Percentiles rank a stretch among this genome's conserved stretches.
Conservation (phyloP, 257 asterid species). For the Penstemon davidsonii region DNA sequence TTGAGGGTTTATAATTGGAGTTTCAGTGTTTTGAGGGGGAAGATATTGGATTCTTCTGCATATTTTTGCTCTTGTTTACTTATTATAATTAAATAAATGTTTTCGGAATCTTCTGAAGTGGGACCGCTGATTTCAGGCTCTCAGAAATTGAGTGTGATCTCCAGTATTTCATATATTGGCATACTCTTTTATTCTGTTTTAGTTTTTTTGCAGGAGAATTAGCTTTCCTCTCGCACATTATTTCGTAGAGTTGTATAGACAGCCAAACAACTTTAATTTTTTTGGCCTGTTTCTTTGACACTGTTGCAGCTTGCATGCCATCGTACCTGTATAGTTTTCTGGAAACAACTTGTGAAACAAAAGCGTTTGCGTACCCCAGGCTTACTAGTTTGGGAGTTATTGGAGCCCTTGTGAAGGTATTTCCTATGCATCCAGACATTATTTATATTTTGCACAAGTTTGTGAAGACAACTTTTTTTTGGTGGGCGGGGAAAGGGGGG, state of each 20-base stretch:
- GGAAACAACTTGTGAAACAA: conserved; percentile 27
- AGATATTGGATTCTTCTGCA: background rate
- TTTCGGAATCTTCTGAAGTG: too few species aligned
- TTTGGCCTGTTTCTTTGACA: background rate
- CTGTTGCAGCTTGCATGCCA: conserved; percentile 42
- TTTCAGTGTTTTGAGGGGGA: too few species aligned
- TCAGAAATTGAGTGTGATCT: background rate
- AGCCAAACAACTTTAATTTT: background rate
- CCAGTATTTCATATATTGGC: background rate
- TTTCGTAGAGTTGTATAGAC: background rate
- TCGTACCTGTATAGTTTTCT: conserved; percentile 36
- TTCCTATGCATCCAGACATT: background rate
- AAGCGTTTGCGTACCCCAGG: conserved; percentile 39
- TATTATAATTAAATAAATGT: background rate
- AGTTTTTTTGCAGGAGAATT: conserved; percentile 11
- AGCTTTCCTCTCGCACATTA: conserved; percentile 4
- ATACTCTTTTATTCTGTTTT: background rate
- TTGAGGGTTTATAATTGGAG: background rate
- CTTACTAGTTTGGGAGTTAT: conserved; percentile 43
- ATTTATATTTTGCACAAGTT: background rate
- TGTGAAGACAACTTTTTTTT: background rate
- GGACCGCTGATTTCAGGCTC: too few species aligned
- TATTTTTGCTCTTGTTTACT: background rate
- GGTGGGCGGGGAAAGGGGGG: background rate
- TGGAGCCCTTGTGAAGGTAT: conserved; percentile 50